phyloP scores from a whole-genome alignment of 2,329 filamentous ascomycete species.

The Phialocephala subalpina region DNA sequence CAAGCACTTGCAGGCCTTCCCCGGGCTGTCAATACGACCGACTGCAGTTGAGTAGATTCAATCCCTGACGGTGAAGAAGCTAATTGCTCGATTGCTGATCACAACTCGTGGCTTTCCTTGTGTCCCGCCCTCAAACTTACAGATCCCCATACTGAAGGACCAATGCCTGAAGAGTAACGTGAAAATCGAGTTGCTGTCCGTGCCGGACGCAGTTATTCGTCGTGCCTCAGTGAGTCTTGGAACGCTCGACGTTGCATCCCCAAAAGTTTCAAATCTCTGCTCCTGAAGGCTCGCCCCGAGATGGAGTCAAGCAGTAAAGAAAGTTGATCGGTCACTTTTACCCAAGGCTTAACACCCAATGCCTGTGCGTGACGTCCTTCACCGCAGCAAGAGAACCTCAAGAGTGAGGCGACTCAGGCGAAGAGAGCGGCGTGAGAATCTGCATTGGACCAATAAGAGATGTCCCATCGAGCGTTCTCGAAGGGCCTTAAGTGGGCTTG shows the following conservation, averaged over 20 bases:
- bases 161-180: background rate
- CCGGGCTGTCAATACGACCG: background rate
- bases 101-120: background rate
- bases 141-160: background rate
- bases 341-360: background rate
- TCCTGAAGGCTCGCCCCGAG: constrained; percentile 6
- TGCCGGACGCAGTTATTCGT: background rate
- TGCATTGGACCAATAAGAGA: background rate
- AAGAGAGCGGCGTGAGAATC: background rate
- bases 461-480: background rate
- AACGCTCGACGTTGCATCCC: background rate
- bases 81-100: constrained; percentile 6
- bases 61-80: constrained; percentile 1
- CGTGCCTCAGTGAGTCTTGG: background rate
- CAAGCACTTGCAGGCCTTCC: background rate
- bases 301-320: background rate
- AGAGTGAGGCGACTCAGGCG: background rate
- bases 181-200: background rate
- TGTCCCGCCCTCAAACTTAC: background rate
- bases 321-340: constrained; percentile 11
- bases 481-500: background rate
- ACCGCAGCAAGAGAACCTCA: constrained; percentile 26
- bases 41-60: background rate
- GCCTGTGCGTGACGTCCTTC: background rate
- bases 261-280: background rate